Evolutionary conservation across 306 rosid genomes (phyloP).

Genomic region (Lathyrus oleraceus): DNA sequence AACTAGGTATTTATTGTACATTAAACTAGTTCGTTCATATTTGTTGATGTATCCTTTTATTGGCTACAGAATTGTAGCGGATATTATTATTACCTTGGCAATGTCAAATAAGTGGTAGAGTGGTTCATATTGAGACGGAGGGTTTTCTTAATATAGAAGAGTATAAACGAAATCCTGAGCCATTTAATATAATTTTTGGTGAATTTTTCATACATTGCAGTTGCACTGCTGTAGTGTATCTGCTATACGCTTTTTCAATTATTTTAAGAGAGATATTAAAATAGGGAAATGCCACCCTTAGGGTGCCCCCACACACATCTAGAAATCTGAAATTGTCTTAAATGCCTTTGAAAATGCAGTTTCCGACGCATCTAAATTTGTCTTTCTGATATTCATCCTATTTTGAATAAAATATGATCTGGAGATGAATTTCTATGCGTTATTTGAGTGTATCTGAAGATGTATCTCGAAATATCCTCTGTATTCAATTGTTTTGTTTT

Average conservation of each 20-base stretch:
- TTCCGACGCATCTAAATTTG: no score
- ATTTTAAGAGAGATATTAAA: no score
- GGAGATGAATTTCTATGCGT: no score
- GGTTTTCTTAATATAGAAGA: slow-evolving; percentile 14
- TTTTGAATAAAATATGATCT: no score
- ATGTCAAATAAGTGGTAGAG: slow-evolving; percentile 36
- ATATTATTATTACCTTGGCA: slow-evolving; percentile 14
- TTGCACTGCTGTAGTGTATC: slow-evolving; percentile 1
- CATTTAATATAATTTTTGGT: not conserved
- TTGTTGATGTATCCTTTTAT: slow-evolving; percentile 34
- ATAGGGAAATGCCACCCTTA: no score
- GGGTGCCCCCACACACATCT: no score
- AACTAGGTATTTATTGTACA: slow-evolving; percentile 45
- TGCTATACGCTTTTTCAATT: not conserved
- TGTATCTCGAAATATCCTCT: no score
- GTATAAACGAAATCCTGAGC: not conserved
- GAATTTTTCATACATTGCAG: not conserved
- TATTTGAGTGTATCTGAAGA: no score
- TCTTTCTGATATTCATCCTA: no score
- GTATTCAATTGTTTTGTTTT: no score
- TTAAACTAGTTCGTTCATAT: slow-evolving; percentile 33
- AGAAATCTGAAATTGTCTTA: no score
- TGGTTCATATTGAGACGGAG: slow-evolving; percentile 14
- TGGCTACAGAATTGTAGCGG: slow-evolving; percentile 31
- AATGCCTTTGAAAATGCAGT: no score